phyloP scores from a whole-genome alignment of 2,329 filamentous ascomycete species.

The Trichophyton schoenleinii region DNA sequence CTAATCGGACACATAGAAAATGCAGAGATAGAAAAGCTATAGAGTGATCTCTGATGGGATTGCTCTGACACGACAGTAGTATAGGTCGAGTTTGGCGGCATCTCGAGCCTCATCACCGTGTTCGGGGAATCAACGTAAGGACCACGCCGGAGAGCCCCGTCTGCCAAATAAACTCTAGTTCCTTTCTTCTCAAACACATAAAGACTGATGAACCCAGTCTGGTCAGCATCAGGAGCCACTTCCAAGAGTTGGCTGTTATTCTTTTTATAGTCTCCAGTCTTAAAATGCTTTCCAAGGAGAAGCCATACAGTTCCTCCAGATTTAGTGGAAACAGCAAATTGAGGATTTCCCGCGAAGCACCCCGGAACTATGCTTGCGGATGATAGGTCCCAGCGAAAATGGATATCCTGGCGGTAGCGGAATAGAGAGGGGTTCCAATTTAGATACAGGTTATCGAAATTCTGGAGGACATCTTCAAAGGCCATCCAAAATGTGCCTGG shows the following conservation, averaged over 20 bases:
- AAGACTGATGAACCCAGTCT: conserved; percentile 73
- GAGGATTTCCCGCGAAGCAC: conserved; percentile 56
- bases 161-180: conserved; percentile 58
- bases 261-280: conserved; percentile 45
- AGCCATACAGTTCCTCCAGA: conserved; percentile 61
- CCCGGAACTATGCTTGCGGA: conserved; percentile 48
- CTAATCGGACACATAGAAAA: conserved; percentile 56
- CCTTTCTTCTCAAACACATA: conserved; percentile 65
- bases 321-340: conserved; percentile 44
- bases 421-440: conserved; percentile 95
- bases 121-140: conserved; percentile 93
- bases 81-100: conserved; percentile 39
- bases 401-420: conserved; percentile 67
- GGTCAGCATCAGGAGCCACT: conserved; percentile 35
- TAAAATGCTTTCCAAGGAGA: conserved; percentile 74
- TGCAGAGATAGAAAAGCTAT: conserved; percentile 77
- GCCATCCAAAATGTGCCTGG: conserved; percentile 91
- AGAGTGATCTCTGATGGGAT: conserved; percentile 56
- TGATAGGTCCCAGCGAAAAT: conserved; percentile 72
- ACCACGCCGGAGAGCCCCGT: conserved; percentile 57
- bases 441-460: conserved; percentile 91
- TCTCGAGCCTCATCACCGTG: conserved; percentile 65
- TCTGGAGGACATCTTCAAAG: conserved; percentile 72
- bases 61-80: conserved; percentile 66
- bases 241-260: conserved; percentile 12